phyloP scores from a whole-genome alignment of 768 basidiomycete species.

The Tremella fuciformis region DNA sequence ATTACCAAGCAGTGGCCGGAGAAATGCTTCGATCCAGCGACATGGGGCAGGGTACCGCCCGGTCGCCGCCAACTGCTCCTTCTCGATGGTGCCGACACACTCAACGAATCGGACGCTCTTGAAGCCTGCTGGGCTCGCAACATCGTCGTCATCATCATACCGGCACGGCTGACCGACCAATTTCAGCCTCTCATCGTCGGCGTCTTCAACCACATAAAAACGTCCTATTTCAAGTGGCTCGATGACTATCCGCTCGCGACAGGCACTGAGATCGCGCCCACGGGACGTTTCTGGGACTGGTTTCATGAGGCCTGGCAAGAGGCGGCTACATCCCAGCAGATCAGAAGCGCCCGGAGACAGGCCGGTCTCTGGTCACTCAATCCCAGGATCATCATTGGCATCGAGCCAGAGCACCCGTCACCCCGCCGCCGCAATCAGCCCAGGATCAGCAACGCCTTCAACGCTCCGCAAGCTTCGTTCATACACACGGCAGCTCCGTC shows the following conservation, averaged over 20 bases:
- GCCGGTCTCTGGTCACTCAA: slow-evolving; percentile 16
- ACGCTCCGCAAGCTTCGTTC: not conserved
- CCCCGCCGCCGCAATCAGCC: not conserved
- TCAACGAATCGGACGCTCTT: slow-evolving; percentile 12
- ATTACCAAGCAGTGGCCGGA: slow-evolving; percentile 9
- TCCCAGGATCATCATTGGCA: not conserved
- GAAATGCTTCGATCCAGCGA: slow-evolving; percentile 12
- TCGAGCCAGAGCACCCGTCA: not conserved
- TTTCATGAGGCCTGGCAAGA: slow-evolving; percentile 13
- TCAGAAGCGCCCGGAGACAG: slow-evolving; percentile 12
- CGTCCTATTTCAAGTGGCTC: not conserved
- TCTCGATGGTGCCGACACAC: slow-evolving; percentile 18
- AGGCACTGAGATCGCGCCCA: not conserved
- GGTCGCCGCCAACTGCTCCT: slow-evolving; percentile 15
- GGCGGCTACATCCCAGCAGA: slow-evolving; percentile 9
- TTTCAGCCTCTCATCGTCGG: slow-evolving; percentile 22
- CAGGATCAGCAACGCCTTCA: not conserved
- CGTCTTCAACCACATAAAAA: slow-evolving; percentile 19
- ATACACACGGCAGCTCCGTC: not conserved
- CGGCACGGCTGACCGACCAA: slow-evolving; percentile 10
- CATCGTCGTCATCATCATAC: slow-evolving; percentile 16
- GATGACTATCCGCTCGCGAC: slow-evolving; percentile 7
- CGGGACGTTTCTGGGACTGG: slow-evolving; percentile 13
- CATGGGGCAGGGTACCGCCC: not conserved
- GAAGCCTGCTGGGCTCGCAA: slow-evolving; percentile 20